Evolutionary conservation across 1,284 basidiomycete species (phyloP), one percentile per base, ranked within the genome.

Genomic region (Naganishia cerealis): DNA sequence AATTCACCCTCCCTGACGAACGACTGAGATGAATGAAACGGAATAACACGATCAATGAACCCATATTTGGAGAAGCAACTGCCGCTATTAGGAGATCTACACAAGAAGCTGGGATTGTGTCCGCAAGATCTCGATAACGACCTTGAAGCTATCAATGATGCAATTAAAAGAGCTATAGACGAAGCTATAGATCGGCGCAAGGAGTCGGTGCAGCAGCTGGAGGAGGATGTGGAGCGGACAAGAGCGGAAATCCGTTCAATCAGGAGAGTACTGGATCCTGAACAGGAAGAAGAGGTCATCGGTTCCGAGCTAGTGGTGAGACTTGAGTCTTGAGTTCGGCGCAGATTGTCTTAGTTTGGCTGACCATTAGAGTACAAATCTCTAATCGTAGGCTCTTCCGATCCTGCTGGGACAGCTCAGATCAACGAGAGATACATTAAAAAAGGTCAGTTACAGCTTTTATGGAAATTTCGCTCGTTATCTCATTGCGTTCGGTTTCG

Each of bases 41-140:
- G 43, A 42, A 36, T 43, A 40, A 26, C 42, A 29, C 59, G 48
- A 29, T 38, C 33, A 63, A 63, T 65, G 67, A 68, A 68, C 46
- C 42, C 67, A 36, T 68, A 68, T 53, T 46, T 68, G 53, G 67
- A 68, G 50, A 52, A 62, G 24, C 67, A 68, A 52, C 39, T 68
- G 59, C 67, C 67, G 53, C 63, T 57, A 48, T 55, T 68, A 40
- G 52, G 56, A 46, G 48, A 55, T 38, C 50, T 69, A 40, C 67
- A 69, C 50, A 55, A 24, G 33, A 65, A 63, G 29, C 50, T 69
- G 36, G 67, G 67, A n/a, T 62, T 69, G 24, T 38, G 42, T 39
- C 48, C 43, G 21, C 38, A 54, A 29, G 67, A 65, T 53, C 57
- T 65, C 21, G 63, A 63, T 50, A 54, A 29, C 36, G 67, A 69